Evolutionary conservation across 164 flowering plant genomes (phyloP), one percentile per base, ranked within the genome.

Genomic region (Piper longum): DNA sequence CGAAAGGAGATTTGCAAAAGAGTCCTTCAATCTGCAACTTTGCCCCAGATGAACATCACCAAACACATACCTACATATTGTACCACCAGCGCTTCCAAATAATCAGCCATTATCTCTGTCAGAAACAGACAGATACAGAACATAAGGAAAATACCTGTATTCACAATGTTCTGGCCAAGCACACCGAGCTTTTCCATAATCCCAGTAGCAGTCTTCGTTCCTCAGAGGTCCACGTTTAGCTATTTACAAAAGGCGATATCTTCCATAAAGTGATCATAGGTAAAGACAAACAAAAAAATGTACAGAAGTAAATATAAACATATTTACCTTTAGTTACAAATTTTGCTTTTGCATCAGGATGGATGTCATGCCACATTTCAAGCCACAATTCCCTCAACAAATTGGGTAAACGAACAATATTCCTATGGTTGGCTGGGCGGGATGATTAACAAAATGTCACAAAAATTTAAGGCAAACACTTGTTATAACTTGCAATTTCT

Each of bases 1-100:
- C 71, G 61, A 70, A 18, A 88, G 86, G 55, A 76, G 70, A 73
- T 84, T 75, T 41, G 83, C 71, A 18, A 90, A 78, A 64, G 91
- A 75, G 68, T 76, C 80, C 84, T 75, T 88, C 61, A 89, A 66
- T 69, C 98, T 82, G 75, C 98, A 92, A 76, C 98, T 92, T 78
- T 92, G 98, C 65, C 98, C 98, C 5, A 92, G 79, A 77, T 92
- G 98, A 74, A 89, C 97, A 74, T 92, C 97, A 54, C 98, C 98
- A 73, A 92, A 92, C 61, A 74, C 69, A 75, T 92, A 92, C 74
- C 98, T 92, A 80, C 69, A 71, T 64, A 70, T 41, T 5, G 51
- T 57, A 39, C 51, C 60, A 40, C 43, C 41, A 18, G 26, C 4
- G 43, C 43, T 60, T 45, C 4, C 13, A 51, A 6, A 16, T 51